Evolutionary conservation across 164 flowering plant genomes (phyloP).

Genomic region (Sextonia rubra): DNA sequence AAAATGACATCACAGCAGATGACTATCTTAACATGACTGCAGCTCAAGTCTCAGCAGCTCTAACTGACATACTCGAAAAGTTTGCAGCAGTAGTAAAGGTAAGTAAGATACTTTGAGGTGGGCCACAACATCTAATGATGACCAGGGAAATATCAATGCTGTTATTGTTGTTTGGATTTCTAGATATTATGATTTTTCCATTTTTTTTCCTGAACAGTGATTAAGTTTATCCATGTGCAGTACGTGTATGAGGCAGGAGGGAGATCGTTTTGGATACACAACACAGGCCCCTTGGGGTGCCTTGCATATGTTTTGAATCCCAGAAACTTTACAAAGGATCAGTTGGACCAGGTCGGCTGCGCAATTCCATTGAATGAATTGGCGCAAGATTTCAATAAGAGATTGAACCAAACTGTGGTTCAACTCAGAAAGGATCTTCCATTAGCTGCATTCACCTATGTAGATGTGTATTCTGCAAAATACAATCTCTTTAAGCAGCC

Average conservation of each 20-base stretch:
- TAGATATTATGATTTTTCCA: not conserved
- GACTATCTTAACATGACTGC: slow-evolving; percentile 33
- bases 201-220: not conserved
- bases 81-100: slow-evolving; percentile 17
- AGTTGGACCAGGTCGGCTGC: slow-evolving; percentile 45
- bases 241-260: slow-evolving; percentile 37
- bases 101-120: not conserved
- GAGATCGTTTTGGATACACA: slow-evolving; percentile 57
- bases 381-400: slow-evolving; percentile 42
- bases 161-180: too few relatives aligned
- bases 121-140: too few relatives aligned
- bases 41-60: slow-evolving; percentile 30
- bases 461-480: slow-evolving; percentile 48
- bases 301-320: slow-evolving; percentile 37
- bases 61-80: slow-evolving; percentile 39
- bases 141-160: too few relatives aligned
- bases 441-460: slow-evolving; percentile 41
- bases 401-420: slow-evolving; percentile 31
- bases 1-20: slow-evolving; percentile 44
- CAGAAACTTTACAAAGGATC: slow-evolving; percentile 16
- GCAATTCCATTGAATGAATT: slow-evolving; percentile 37
- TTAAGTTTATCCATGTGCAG: slow-evolving; percentile 12
- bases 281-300: slow-evolving; percentile 62
- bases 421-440: slow-evolving; percentile 38
- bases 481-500: slow-evolving; percentile 44